These are phyloP conservation scores for Yarrowia sp. DNA, from an alignment of 805 yeast species.

Conservation along the genomic window DNA sequence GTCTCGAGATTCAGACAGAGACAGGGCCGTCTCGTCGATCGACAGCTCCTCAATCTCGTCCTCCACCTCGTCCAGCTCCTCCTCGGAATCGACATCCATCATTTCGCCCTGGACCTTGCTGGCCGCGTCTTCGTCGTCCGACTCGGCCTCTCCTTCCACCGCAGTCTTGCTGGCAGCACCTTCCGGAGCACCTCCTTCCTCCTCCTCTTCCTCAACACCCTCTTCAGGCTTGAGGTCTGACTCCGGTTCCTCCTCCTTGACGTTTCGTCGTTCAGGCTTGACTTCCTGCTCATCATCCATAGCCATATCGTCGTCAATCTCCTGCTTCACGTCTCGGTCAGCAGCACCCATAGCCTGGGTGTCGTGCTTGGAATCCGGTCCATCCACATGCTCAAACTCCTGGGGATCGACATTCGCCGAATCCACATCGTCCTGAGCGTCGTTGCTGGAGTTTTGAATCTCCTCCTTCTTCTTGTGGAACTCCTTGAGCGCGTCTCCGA, in stretches of 20 bases:
- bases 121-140: slow-evolving; percentile 32
- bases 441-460: slow-evolving; percentile 60
- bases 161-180: slow-evolving; percentile 27
- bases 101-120: slow-evolving; percentile 11
- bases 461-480: slow-evolving; percentile 88
- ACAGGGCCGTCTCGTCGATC: slow-evolving; percentile 35
- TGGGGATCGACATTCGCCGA: slow-evolving; percentile 58
- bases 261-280: slow-evolving; percentile 30
- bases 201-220: slow-evolving; percentile 35
- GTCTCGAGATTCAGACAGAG: slow-evolving; percentile 63
- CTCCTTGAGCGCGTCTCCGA: slow-evolving; percentile 89
- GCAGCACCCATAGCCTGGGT: slow-evolving; percentile 95
- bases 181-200: slow-evolving; percentile 30
- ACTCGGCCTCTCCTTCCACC: slow-evolving; percentile 29
- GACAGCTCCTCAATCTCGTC: slow-evolving; percentile 28
- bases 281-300: slow-evolving; percentile 40
- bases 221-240: slow-evolving; percentile 28
- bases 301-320: slow-evolving; percentile 50
- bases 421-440: slow-evolving; percentile 39
- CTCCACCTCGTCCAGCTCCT: slow-evolving; percentile 34
- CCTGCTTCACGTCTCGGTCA: slow-evolving; percentile 69
- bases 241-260: slow-evolving; percentile 25
- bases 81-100: slow-evolving; percentile 26
- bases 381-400: slow-evolving; percentile 52
- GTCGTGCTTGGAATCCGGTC: slow-evolving; percentile 66